Evolutionary conservation across 768 basidiomycete species (phyloP), one percentile per base, ranked within the genome.

Genomic region (Heimioporus sp.): DNA sequence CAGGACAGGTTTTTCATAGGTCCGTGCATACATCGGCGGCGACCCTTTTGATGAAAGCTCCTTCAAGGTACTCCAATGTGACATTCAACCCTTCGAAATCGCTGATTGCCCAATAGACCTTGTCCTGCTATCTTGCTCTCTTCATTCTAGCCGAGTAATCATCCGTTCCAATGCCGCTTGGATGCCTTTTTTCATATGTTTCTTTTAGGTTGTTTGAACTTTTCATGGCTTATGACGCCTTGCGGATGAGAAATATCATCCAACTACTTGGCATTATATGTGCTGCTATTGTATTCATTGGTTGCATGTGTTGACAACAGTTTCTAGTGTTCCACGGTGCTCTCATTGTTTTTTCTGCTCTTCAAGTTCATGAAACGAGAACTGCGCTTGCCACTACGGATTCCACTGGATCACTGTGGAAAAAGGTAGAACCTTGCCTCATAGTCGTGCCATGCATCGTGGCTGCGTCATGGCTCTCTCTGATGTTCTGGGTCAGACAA

Each of bases 101-200:
- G 47, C 52, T 56, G 54, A 67, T 34, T 16, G 47, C 17, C 45
- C 38, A 13, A 46, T 6, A 90, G 86, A 92, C 90, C 12, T 66
- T 92, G 48, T 85, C 90, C 55, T 92, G 90, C 68, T 93, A 92
- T 66, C 81, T 93, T 6, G 88, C 88, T 4, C 74, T 93, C 8
- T 93, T 92, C 66, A 83, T 85, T 21, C 74, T 93, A 10, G 91
- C 87, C 51, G 90, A 89, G 90, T 91, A 65, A 46, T 80, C 70
- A 28, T 35, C 36, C 46, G 15, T 43, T 34, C 43, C 31, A 41
- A 13, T n/a, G 20, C 16, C 10, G 5, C 17, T 31, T 19, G 24
- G 4, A 3, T 21, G 30, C 16, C n/a, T n/a, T 28, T 53, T 9
- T 31, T 61, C 7, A 66, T 11, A 20, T 11, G 13, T 32, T 34